Evolutionary conservation across 1,284 basidiomycete genomes (phyloP).

Genomic region (Ustilago xerochloae): DNA sequence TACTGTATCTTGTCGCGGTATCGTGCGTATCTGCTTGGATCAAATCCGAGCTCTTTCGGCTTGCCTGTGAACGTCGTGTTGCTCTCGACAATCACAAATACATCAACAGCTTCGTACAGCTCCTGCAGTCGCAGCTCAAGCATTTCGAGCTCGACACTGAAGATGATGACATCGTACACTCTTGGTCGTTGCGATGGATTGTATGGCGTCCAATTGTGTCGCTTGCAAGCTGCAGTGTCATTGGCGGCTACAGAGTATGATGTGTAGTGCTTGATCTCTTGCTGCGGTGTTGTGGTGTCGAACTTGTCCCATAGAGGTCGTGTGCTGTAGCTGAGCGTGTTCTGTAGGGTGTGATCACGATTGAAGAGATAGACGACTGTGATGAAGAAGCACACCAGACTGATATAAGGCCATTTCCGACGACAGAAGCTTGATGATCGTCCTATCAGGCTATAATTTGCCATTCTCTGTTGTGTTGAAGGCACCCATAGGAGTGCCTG

Average conservation of each 20-base stretch:
- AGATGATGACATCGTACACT: slow-evolving; percentile 40
- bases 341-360: slow-evolving; percentile 27
- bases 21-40: slow-evolving; percentile 4
- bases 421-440: neutral
- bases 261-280: slow-evolving; percentile 74
- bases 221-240: slow-evolving; percentile 70
- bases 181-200: slow-evolving; percentile 1
- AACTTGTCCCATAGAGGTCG: slow-evolving; percentile 75
- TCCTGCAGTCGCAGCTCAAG: slow-evolving; percentile 78
- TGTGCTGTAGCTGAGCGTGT: slow-evolving; percentile 72
- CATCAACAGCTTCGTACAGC: slow-evolving; percentile 74
- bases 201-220: slow-evolving; percentile 73
- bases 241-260: slow-evolving; percentile 73
- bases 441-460: neutral
- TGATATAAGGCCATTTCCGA: slow-evolving; percentile 14
- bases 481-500: no score
- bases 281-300: slow-evolving; percentile 23
- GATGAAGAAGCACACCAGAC: neutral
- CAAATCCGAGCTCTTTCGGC: slow-evolving; percentile 25
- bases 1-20: slow-evolving; percentile 24
- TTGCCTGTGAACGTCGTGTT: slow-evolving; percentile 67
- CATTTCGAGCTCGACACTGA: slow-evolving; percentile 76
- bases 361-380: slow-evolving; percentile 16
- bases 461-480: neutral
- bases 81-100: slow-evolving; percentile 77